These are phyloP conservation scores for Cryptosporidium ubiquitum DNA, from an alignment of 169 alveolate genomes.

Conservation along the genomic window DNA sequence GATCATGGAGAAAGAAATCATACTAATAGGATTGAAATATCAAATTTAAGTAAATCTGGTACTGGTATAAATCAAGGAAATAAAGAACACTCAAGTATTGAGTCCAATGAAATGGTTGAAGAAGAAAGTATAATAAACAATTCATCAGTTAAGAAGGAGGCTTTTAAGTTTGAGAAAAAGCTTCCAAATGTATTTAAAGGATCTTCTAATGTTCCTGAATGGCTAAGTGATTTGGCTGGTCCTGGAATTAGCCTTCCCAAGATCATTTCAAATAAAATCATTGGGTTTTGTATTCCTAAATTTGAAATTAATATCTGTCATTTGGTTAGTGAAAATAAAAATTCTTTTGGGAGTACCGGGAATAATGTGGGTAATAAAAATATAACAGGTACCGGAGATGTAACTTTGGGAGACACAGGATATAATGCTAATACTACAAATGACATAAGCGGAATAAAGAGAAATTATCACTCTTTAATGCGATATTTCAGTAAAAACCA, in stretches of 20 bases:
- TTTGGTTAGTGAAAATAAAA: conserved; percentile 3
- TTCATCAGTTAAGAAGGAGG: background rate
- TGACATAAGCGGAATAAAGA: background rate
- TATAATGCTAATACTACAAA: background rate
- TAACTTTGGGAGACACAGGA: background rate
- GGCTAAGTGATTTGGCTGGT: conserved; percentile 58
- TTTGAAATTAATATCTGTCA: conserved; percentile 59
- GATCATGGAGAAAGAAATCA: background rate
- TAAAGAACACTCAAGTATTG: background rate
- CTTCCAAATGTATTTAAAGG: conserved; percentile 30
- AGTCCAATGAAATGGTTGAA: background rate
- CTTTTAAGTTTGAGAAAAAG: conserved; percentile 35
- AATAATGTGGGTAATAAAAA: too few species aligned
- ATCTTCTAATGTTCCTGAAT: conserved; percentile 27
- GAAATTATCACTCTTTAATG: background rate
- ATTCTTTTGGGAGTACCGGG: background rate
- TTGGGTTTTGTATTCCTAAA: conserved; percentile 51
- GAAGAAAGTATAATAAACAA: background rate
- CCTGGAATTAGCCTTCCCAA: conserved; percentile 68
- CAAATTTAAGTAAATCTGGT: background rate
- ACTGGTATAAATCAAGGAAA: background rate
- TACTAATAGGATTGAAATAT: background rate
- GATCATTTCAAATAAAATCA: conserved; percentile 24
- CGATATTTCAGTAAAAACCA: background rate
- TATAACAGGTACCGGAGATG: background rate